Evolutionary conservation across 768 basidiomycete species (phyloP).

Genomic region (Galerina sulciceps): DNA sequence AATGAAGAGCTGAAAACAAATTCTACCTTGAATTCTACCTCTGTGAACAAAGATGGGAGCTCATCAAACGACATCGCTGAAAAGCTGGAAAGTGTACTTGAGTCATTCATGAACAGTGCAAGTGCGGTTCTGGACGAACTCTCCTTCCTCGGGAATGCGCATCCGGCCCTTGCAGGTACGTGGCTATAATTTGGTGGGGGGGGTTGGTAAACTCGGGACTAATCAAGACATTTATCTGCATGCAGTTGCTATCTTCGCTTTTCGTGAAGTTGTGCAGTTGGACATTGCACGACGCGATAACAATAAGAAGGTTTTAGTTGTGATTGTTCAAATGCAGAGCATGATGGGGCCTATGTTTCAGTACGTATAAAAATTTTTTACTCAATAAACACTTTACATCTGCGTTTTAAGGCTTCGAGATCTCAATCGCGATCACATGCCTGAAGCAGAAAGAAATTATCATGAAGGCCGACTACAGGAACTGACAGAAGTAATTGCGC

Average conservation of each 20-base stretch:
- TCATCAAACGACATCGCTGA: not conserved
- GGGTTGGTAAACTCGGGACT: not conserved
- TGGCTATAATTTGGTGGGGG: not conserved
- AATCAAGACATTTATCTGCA: not conserved
- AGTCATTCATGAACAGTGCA: slow-evolving; percentile 10
- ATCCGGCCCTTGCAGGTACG: slow-evolving; percentile 10
- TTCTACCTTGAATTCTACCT: not conserved
- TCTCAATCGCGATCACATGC: slow-evolving; percentile 27
- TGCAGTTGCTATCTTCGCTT: slow-evolving; percentile 15
- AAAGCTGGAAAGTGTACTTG: slow-evolving; percentile 4
- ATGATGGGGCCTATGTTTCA: slow-evolving; percentile 47
- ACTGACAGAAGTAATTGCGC: slow-evolving; percentile 3
- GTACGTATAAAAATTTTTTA: slow-evolving; percentile 26
- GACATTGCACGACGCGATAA: slow-evolving; percentile 38
- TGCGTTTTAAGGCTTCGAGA: slow-evolving; percentile 13
- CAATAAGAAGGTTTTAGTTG: slow-evolving; percentile 42
- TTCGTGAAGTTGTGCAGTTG: slow-evolving; percentile 12
- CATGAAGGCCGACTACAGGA: slow-evolving; percentile 9
- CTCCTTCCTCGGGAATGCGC: slow-evolving; percentile 2
- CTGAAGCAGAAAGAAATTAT: slow-evolving; percentile 8
- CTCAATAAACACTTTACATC: not conserved
- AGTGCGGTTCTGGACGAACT: slow-evolving; percentile 5
- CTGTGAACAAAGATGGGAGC: not conserved
- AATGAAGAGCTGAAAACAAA: slow-evolving; percentile 1
- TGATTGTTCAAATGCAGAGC: slow-evolving; percentile 46